Evolutionary conservation across 495 filamentous ascomycete species (phyloP).

Genomic region (Talaromyces nanjingensis): DNA sequence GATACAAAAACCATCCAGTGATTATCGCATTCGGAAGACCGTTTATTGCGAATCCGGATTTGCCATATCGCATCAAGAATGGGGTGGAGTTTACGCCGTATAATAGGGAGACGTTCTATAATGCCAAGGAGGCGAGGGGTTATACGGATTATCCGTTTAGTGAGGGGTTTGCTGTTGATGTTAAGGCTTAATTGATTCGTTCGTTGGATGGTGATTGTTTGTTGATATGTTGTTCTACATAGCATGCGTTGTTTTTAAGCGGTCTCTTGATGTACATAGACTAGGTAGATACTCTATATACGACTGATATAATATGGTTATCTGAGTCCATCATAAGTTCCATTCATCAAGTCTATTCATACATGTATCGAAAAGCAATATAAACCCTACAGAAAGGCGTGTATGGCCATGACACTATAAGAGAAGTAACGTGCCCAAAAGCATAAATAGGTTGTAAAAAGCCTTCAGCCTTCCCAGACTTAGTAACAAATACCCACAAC

Average conservation of each 20-base stretch:
- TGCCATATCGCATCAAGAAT: slow-evolving; percentile 55
- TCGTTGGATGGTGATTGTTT: neutral
- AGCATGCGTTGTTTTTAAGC: neutral
- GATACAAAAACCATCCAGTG: slow-evolving; percentile 36
- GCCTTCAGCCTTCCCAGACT: neutral
- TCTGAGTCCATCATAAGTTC: neutral
- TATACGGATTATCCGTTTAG: slow-evolving; percentile 54
- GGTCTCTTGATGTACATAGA: neutral
- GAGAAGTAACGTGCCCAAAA: neutral
- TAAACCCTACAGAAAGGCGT: neutral
- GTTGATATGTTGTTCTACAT: too few relatives aligned
- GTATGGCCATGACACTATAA: neutral
- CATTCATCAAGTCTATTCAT: neutral
- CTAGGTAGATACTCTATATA: neutral
- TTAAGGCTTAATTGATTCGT: neutral
- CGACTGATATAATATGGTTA: neutral
- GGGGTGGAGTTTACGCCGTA: slow-evolving; percentile 50
- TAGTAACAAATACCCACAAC: neutral
- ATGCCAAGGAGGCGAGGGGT: slow-evolving; percentile 36
- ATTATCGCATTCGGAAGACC: slow-evolving; percentile 52
- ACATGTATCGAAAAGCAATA: neutral
- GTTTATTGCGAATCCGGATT: slow-evolving; percentile 67
- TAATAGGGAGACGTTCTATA: slow-evolving; percentile 55
- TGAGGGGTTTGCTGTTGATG: slow-evolving; percentile 9
- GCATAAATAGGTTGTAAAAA: neutral